Base-by-base conservation (phyloP, 108 stramenopile species). In the Pelagomonas calceolata region DNA sequence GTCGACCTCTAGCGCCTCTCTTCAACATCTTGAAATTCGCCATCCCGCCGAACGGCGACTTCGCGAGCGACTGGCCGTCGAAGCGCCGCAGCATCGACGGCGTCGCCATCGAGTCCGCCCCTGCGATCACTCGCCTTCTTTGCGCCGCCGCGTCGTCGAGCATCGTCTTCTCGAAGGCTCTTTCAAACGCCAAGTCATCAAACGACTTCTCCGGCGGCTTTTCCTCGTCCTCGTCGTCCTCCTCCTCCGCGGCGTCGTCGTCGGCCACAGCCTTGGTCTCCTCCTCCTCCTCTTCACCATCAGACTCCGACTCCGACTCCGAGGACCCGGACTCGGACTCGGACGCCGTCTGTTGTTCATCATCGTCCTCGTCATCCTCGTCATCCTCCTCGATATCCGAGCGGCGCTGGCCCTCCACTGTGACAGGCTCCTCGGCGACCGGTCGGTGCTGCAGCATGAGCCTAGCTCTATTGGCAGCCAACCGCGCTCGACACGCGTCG, bases 1-100 rank as follows among this genome's bases (percentile, higher is more conserved):
- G 78, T 70, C 89, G 90, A 37, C 95, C 95, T 78, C 91, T 91
- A 80, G 85, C 88, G 14, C 95, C 93, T 63, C 91, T 88, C 79
- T 92, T 92, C 16, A 96, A 73, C 43, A 96, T 79, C 71, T 91
- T 89, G 76, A 96, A 92, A 17, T 73, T 79, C 71, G 94, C 69
- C 9, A 0, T 65, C 3, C 36, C 65, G 30, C 63, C 66, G 35
- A 17, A 34, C 17, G 14, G 15, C 69, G 51, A 45, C 30, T 37
- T 68, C 74, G 84, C 85, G 76, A 91, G 90, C 29, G 79, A 75
- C 29, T 83, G 82, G 51, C 88, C 81, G 64, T 90, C 90, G 51
- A 85, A 86, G 29, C 88, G 89, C 36, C 82, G 80, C 32, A 85
- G 81, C 90, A 91, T 93, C 21, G 64, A 79, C 45, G 80, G 86